phyloP scores from a whole-genome alignment of 768 basidiomycete genomes.

The Naganishia vaughanmartiniae region DNA sequence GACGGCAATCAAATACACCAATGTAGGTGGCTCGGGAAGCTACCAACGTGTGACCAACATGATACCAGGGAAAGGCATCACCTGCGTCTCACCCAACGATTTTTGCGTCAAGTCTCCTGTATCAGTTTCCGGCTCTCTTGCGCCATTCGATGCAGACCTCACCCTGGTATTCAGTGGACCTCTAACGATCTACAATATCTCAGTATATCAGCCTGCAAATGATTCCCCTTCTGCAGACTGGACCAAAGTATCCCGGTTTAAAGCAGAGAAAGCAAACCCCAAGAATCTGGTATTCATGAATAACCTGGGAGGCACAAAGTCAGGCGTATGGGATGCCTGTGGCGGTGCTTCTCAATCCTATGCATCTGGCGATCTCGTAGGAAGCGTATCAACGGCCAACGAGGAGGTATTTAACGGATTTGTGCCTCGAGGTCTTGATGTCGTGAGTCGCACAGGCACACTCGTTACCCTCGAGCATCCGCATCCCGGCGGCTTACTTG shows the following conservation, averaged over 20 bases:
- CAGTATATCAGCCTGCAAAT: neutral
- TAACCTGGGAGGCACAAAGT: neutral
- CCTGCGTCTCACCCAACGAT: neutral
- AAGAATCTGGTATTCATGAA: neutral
- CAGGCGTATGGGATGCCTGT: neutral
- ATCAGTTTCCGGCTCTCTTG: neutral
- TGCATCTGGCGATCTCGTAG: neutral
- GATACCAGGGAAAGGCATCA: neutral
- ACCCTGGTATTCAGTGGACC: neutral
- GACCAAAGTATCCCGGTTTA: neutral
- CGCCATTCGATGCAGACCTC: neutral
- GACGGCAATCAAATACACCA: neutral
- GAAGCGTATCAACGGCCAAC: neutral
- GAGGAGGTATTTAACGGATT: neutral
- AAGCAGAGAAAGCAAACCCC: neutral
- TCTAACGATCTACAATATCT: neutral
- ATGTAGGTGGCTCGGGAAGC: neutral
- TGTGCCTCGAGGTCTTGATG: constrained; percentile 1
- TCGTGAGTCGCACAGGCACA: neutral
- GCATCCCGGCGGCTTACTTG: too few species aligned
- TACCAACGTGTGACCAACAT: neutral
- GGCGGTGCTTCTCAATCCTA: neutral
- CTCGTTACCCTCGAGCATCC: too few species aligned
- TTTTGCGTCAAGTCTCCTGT: neutral
- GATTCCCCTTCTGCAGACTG: neutral